Base-by-base conservation (phyloP, 768 basidiomycete species). In the Tylopilus cervinicoccineus region DNA sequence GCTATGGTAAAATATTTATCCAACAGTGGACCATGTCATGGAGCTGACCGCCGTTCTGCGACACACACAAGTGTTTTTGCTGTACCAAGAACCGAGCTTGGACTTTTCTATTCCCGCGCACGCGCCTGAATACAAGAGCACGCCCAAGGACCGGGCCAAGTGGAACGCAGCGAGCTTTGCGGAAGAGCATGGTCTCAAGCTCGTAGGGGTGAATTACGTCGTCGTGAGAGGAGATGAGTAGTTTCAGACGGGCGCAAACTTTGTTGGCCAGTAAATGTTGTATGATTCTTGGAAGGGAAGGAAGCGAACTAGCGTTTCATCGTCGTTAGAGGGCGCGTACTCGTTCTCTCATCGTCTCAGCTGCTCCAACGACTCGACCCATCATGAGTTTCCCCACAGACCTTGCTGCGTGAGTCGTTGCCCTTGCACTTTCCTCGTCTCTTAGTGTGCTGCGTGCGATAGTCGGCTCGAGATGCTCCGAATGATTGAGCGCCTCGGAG, bases 201-300 rank as follows among this genome's bases (percentile, higher is more conserved):
- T 83, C 6, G 80, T 84, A 17, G 84, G 78, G 12, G 78, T 72
- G 13, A 83, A 78, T 55, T 83, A 76, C 58, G 77, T 83, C 55
- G 49, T 76, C 41, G 74, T 78, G 7, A 60, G 17, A 7, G 66
- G 61, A 2, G 54, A 51, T 7, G 55, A 61, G 17, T 61, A 41
- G 34, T 32, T 11, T 16, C 20, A 14, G 17, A 11, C 6, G 10
- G 5, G 24, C 6, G 22, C 11, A 14, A n/a, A 16, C n/a, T n/a
- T n/a, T n/a, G n/a, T n/a, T n/a, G n/a, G n/a, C n/a, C n/a, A n/a
- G n/a, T n/a, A n/a, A n/a, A 31, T 14, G 13, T 14, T 31, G 29
- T 31, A 31, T 31, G 12, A 13, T 31, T 14, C 29, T 13, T 27
- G 9, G 26, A 5, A 27, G 26, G 6, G 13, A 9, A 14, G 14